phyloP scores from a whole-genome alignment of 371 early-diverging fungal genomes.

The Mortierella sp. region DNA sequence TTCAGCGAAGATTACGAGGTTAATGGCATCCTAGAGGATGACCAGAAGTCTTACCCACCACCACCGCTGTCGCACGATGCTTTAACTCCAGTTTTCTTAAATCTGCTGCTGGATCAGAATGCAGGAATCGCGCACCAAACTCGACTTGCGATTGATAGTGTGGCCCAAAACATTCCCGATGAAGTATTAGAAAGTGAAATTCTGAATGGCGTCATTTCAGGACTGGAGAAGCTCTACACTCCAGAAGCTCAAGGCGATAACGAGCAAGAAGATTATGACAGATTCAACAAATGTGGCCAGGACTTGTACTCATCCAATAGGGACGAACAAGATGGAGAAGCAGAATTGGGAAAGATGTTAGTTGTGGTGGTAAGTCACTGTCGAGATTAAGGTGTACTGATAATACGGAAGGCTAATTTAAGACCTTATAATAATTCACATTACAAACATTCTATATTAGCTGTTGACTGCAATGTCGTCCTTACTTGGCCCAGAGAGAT shows the following conservation, averaged over 20 bases:
- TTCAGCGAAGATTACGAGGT: slow-evolving; percentile 7
- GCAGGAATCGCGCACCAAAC: slow-evolving; percentile 63
- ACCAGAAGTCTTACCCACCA: slow-evolving; percentile 8
- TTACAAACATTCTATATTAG: slow-evolving; percentile 34
- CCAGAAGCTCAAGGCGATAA: background rate
- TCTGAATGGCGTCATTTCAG: slow-evolving; percentile 64
- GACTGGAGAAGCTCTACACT: slow-evolving; percentile 44
- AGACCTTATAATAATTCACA: background rate
- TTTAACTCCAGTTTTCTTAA: slow-evolving; percentile 62
- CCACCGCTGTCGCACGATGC: slow-evolving; percentile 38
- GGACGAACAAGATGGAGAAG: slow-evolving; percentile 61
- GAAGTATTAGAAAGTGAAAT: slow-evolving; percentile 67
- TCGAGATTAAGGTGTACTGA: too few relatives aligned
- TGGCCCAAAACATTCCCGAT: slow-evolving; percentile 62
- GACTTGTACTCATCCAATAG: slow-evolving; percentile 5
- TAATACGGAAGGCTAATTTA: background rate
- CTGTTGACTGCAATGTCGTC: slow-evolving; percentile 64
- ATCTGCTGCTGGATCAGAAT: slow-evolving; percentile 66
- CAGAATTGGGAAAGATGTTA: slow-evolving; percentile 68
- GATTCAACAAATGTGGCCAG: slow-evolving; percentile 38
- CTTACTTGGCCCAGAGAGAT: slow-evolving; percentile 63
- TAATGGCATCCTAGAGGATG: background rate
- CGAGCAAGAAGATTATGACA: slow-evolving; percentile 9
- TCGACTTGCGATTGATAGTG: slow-evolving; percentile 63
- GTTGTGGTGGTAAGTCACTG: slow-evolving; percentile 65